Evolutionary conservation across 2,329 filamentous ascomycete species (phyloP), one percentile per base, ranked within the genome.

Genomic region (Aureobasidium sp.): DNA sequence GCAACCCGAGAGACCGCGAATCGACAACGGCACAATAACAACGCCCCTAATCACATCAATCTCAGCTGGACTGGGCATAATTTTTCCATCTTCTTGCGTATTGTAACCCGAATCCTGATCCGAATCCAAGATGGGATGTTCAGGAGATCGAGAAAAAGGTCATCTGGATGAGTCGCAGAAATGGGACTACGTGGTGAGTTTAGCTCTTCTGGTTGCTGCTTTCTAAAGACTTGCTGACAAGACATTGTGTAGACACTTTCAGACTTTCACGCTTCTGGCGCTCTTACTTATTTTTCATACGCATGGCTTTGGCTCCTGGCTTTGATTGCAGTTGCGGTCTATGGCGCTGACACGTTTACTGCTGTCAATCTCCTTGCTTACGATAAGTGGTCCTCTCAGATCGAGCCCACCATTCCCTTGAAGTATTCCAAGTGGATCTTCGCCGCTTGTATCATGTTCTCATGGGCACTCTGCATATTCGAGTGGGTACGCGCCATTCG

Each of bases 341-440:
- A 95, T 69, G 83, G 77, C 24, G 86, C 94, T 66, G 91, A 97
- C 71, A 90, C 84, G 57, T 97, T 96, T 66, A 96, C 90, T 4
- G 90, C 90, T 57, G 80, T 96, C 71, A 94, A 95, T 58, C 77
- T 98, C 35, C 79, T 98, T 47, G 86, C 80, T 53, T 96, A 95
- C 72, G 82, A 94, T 71, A 82, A 82, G 56, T 97, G 90, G 90
- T 88, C 88, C 1, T 88, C 86, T 50, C 79, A 88, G 60, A 86
- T 97, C 61, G 73, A 88, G 61, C 90, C 90, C 1, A 79, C 80
- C 35, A 85, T 97, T 59, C 79, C 83, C 3, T 82, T 94, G 64
- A 73, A 81, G 44, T 79, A 91, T 51, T 86, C 89, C 11, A 94
- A 93, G 72, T 96, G 90, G 90, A 90, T 98, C 67, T 98, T 97